These are phyloP conservation scores for Astrothelium subdiscretum DNA, from an alignment of 495 filamentous ascomycete species.

Conservation along the genomic window DNA sequence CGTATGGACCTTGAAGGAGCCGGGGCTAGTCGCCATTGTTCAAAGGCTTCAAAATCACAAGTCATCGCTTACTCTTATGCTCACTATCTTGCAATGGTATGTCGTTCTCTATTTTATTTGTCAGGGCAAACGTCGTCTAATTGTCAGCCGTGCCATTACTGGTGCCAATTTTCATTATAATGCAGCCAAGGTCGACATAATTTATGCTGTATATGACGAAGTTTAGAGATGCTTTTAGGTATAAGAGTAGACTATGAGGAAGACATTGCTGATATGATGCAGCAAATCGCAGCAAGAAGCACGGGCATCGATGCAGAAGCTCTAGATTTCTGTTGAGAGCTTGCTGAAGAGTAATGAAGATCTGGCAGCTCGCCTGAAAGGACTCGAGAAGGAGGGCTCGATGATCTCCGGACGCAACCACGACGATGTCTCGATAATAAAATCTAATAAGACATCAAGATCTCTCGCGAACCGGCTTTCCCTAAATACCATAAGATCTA, in stretches of 20 bases:
- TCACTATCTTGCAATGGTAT: conserved; percentile 10
- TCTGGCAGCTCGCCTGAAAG: background rate
- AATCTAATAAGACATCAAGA: background rate
- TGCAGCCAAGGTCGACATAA: background rate
- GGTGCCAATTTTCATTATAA: background rate
- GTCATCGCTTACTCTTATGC: conserved; percentile 4
- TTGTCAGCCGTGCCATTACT: background rate
- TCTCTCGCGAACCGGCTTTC: background rate
- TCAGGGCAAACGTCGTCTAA: background rate
- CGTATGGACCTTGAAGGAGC: conserved; percentile 3
- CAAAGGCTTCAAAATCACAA: conserved; percentile 7
- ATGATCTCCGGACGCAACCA: background rate
- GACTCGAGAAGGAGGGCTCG: background rate
- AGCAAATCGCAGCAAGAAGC: background rate
- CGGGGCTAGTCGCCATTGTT: background rate
- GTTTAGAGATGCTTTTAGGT: background rate
- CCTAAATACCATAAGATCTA: background rate
- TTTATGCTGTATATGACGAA: background rate
- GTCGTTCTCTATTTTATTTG: background rate
- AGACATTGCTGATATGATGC: background rate
- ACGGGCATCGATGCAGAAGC: background rate
- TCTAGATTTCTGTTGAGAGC: background rate
- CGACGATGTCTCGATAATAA: background rate
- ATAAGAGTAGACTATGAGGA: background rate
- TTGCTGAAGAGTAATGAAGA: background rate